Evolutionary conservation across 441 rosid species (phyloP), one percentile per base, ranked within the genome.

Genomic region (Jatropha podagrica): DNA sequence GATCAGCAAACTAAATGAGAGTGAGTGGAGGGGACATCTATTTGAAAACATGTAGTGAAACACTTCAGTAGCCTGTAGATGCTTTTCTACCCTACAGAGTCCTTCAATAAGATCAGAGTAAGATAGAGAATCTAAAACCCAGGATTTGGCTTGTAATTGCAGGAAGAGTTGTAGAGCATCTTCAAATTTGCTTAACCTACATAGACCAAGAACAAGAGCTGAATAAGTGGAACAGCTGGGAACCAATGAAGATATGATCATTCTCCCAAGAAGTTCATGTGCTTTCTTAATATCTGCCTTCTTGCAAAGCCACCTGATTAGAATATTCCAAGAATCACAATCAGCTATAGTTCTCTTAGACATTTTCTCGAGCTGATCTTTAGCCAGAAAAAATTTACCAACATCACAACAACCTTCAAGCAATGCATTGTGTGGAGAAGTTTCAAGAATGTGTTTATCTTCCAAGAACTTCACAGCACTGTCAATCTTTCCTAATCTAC

Each of bases 311-410:
- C 89, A 86, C 66, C 87, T 79, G 78, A 88, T 81, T 38, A 76
- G 80, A 81, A 83, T 77, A 77, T 85, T 86, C 89, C 92, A 86
- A 59, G 89, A 87, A 77, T 81, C 74, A 54, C 86, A 72, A 65
- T 88, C 86, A 61, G 77, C 81, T 55, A 86, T 80, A 52, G 74
- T 77, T 52, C 77, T 78, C 72, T 80, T 71, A 15, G 69, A 78
- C 87, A 89, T 83, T 72, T 79, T 82, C 70, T 75, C 84, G 27
- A 85, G 75, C 40, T 82, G 54, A 68, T 65, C 56, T 69, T 79
- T 83, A 18, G 89, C 93, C 73, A 76, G 17, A 49, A 44, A 64
- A 77, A 83, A 76, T 5, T 81, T 61, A 75, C 75, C 86, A 37
- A 80, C 85, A 75, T 59, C 74, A 77, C 88, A 85, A 78, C 83